A percentile compares a stretch with the other conserved stretches of the same genome.
Evolutionary conservation across 192 early-diverging fungal genomes (phyloP).

Genomic region (Piromyces finnis): DNA sequence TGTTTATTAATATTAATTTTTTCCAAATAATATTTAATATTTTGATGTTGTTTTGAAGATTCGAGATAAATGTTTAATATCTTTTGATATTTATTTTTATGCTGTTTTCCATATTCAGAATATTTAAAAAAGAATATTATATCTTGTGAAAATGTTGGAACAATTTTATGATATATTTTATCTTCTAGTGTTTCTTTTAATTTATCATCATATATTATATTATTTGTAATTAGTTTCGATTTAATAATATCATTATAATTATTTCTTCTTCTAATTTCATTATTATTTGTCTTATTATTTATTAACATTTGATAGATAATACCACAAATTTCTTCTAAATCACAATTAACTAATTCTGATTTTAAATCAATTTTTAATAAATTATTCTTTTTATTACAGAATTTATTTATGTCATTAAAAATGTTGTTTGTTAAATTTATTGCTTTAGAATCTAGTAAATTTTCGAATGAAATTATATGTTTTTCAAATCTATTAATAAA

Average conservation of each 20-base stretch:
- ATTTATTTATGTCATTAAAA: neutral
- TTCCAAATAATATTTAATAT: neutral
- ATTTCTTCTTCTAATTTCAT: neutral
- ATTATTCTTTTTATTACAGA: neutral
- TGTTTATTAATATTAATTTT: neutral
- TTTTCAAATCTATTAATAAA: neutral
- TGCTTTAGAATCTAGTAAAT: neutral
- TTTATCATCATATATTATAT: too few relatives aligned
- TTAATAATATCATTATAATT: too few relatives aligned
- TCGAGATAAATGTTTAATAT: neutral
- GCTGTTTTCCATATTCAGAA: too few relatives aligned
- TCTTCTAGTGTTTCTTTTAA: neutral
- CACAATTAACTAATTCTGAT: neutral
- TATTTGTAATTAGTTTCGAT: too few relatives aligned
- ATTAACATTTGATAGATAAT: neutral
- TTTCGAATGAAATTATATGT: neutral
- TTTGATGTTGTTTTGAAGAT: neutral
- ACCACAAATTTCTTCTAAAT: neutral
- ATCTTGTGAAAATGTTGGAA: neutral
- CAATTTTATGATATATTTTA: neutral
- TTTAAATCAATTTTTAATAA: neutral
- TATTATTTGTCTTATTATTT: neutral
- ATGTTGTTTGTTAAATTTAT: neutral
- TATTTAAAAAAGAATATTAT: neutral
- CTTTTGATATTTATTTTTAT: neutral